Base-by-base conservation (phyloP, 108 stramenopile genomes). In the Nannochloropsis oceanica region DNA sequence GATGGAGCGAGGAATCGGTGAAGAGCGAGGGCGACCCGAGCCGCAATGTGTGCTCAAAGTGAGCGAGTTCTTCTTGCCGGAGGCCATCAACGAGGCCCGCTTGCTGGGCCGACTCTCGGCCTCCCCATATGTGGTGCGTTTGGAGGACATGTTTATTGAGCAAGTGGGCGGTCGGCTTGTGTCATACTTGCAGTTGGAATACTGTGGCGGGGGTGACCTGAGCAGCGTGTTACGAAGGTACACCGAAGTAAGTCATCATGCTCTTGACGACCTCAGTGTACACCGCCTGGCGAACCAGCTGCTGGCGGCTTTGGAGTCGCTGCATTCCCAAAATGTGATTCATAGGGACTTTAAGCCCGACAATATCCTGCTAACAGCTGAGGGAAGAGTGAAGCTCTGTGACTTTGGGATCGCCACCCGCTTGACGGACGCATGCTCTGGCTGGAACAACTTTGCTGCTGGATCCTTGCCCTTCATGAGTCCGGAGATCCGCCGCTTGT, bases 321-420 rank as follows among this genome's bases (percentile, higher is more conserved):
- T 92, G 85, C 91, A 92, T 81, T 14, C 22, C 80, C 13, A 79
- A 27, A 84, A 90, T 24, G 83, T 92, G 46, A 80, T 92, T 43
- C 90, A 90, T 81, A 88, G 91, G n/a, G 92, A 92, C 84, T 88
- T 92, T 50, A 90, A 90, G 89, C 86, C 89, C 9, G 90, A 87
- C 73, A 90, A 91, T 44, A 90, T 91, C 26, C 84, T 91, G 46
- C 87, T 91, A 22, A 89, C 89, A 25, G 81, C 59, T 8, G 26
- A 79, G 27, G 91, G 88, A 25, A 44, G 88, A 8, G 85, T 86
- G 0, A 80, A 81, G 14, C 43, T 90, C 20, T 88, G 79, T 8
- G 90, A 90, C 88, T 89, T 90, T 34, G 91, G 90, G 14, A n/a
- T 90, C 12, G 84, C 87, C 0, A 87, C 22, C 59, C 59, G 2